Evolutionary conservation across 495 filamentous ascomycete genomes (phyloP).

Genomic region (Chaetomium fimeti): DNA sequence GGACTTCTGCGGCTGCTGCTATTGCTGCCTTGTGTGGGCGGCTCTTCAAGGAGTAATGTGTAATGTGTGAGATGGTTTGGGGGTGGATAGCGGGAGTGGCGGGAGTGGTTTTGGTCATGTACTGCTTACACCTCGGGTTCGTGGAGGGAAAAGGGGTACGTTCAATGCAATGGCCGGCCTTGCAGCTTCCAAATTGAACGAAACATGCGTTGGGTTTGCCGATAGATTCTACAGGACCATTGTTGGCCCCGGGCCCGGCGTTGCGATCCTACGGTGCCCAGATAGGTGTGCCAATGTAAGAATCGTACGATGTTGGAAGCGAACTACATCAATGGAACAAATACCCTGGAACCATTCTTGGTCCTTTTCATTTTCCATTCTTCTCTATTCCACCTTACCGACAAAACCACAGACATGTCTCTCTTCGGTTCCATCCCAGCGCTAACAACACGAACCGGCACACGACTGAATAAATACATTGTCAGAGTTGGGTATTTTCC

Average conservation of each 20-base stretch:
- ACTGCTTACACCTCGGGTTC: too few species aligned
- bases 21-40: conserved; percentile 8
- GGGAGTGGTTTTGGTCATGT: background rate
- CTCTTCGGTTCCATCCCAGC: background rate
- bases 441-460: background rate
- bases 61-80: background rate
- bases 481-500: background rate
- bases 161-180: too few species aligned
- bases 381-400: too few species aligned
- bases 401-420: background rate
- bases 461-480: background rate
- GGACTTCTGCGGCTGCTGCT: background rate
- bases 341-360: background rate
- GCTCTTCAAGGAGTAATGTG: conserved; percentile 12
- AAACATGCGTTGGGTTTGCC: too few species aligned
- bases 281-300: background rate
- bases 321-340: background rate
- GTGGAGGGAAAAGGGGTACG: too few species aligned
- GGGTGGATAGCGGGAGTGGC: background rate
- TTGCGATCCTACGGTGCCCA: background rate
- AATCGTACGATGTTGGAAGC: background rate
- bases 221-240: too few species aligned
- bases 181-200: too few species aligned
- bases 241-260: too few species aligned
- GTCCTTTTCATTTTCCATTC: background rate